phyloP scores from a whole-genome alignment of 306 rosid genomes.

The Sphenostylis stenocarpa region DNA sequence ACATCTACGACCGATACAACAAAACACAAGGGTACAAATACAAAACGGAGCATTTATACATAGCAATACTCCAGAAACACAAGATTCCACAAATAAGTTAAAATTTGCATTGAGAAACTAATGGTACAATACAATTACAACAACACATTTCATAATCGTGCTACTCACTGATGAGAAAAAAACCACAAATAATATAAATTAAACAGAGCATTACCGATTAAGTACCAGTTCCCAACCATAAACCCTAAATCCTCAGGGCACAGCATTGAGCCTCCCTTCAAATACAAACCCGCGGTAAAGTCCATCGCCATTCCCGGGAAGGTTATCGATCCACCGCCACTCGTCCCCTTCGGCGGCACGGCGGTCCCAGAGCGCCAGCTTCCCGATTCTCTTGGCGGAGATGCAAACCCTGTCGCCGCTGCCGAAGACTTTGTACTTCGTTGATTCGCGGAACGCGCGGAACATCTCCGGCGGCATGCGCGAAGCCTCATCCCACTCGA shows the following conservation, averaged over 20 bases:
- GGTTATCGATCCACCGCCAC: constrained; percentile 76
- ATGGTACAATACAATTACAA: constrained; percentile 18
- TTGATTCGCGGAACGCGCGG: constrained; percentile 67
- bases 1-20: not conserved
- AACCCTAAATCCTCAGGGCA: constrained; percentile 46
- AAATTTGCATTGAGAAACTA: constrained; percentile 29
- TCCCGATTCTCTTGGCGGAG: constrained; percentile 71
- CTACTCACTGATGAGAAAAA: not conserved
- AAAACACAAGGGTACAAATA: not conserved
- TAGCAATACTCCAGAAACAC: constrained; percentile 8
- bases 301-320: constrained; percentile 67
- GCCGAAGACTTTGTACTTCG: constrained; percentile 86
- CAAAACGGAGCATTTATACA: not conserved
- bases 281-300: constrained; percentile 69
- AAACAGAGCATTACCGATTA: constrained; percentile 31
- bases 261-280: constrained; percentile 74
- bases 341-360: constrained; percentile 32
- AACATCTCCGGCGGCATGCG: constrained; percentile 87
- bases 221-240: constrained; percentile 25
- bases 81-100: constrained; percentile 25
- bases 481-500: constrained; percentile 89
- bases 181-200: constrained; percentile 15
- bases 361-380: constrained; percentile 74
- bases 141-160: constrained; percentile 11
- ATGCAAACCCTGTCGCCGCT: constrained; percentile 72